Evolutionary conservation across 768 basidiomycete genomes (phyloP).

Genomic region (Boletus vinaceobasis): DNA sequence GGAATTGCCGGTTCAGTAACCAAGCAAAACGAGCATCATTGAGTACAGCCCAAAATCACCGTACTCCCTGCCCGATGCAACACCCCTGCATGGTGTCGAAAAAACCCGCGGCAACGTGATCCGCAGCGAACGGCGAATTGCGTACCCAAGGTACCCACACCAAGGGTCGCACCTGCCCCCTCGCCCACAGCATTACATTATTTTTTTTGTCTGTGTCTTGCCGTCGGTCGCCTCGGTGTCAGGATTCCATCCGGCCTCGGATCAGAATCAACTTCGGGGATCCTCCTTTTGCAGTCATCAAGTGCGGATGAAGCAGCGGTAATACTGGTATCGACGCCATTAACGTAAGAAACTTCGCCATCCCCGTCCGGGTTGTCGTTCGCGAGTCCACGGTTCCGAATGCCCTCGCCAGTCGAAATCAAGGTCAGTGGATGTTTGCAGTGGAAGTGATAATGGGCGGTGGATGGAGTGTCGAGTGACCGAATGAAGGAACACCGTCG

Average conservation of each 20-base stretch:
- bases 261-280: constrained; percentile 66
- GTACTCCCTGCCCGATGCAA: not conserved
- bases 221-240: constrained; percentile 72
- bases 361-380: constrained; percentile 73
- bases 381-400: constrained; percentile 93
- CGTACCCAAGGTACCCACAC: constrained; percentile 82
- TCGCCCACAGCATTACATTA: constrained; percentile 47
- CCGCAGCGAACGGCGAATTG: constrained; percentile 91
- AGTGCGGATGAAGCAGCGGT: constrained; percentile 59
- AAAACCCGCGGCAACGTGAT: constrained; percentile 93
- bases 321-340: constrained; percentile 58
- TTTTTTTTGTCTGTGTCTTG: constrained; percentile 48
- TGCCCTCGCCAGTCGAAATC: constrained; percentile 77
- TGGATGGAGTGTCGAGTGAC: constrained; percentile 65
- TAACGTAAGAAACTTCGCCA: constrained; percentile 61
- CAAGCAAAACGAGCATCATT: constrained; percentile 35
- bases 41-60: not conserved
- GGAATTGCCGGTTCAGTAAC: constrained; percentile 91
- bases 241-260: constrained; percentile 80
- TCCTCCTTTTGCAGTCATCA: constrained; percentile 77
- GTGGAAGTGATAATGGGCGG: constrained; percentile 78
- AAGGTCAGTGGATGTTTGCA: constrained; percentile 82
- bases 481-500: constrained; percentile 74
- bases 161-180: constrained; percentile 76
- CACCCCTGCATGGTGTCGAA: constrained; percentile 98